Evolutionary conservation across 495 filamentous ascomycete species (phyloP), one percentile per base, ranked within the genome.

Genomic region (Daldinia bambusicola): DNA sequence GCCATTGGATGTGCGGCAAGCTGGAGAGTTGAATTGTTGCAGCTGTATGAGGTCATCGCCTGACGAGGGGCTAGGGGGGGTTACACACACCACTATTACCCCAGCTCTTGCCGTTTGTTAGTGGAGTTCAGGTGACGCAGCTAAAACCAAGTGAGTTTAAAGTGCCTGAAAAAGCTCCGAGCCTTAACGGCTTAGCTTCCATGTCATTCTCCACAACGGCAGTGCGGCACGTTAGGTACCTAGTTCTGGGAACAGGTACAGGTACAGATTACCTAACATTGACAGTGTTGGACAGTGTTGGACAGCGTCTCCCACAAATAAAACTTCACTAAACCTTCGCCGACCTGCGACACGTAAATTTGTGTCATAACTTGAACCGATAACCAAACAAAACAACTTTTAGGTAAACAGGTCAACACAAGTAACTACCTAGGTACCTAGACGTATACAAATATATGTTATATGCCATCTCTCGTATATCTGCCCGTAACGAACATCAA

Each of bases 1-100:
- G n/a, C n/a, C n/a, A n/a, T n/a, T n/a, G n/a, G 62, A 51, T 62
- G 43, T 65, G 36, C 14, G 18, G 37, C 36, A 59, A 20, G 55
- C 55, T 57, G 20, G 37, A 61, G 18, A 10, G 55, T 55, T 52
- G 37, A 30, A 63, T 53, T n/a, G 16, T 60, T 60, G 53, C 26
- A 22, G 43, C 18, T 41, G 38, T 22, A 68, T 72, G 69, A 72
- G 63, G 64, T 72, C 69, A 72, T 72, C 60, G 64, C 4, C 37
- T 20, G 55, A 18, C 22, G 51, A 26, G 26, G 26, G 26, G 26
- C 22, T 41, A 26, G 26, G 26, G 26, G 26, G 26, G 26, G 26
- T 40, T 45, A 34, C 20, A 48, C 50, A 14, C 60, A 36, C 60
- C 51, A 62, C 6, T 6, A 68, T 14, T 41, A 62, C 16, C 66